Percentiles rank a stretch among this genome's conserved stretches.
phyloP scores from a whole-genome alignment of 768 basidiomycete genomes.

The Amanita exitialis region DNA sequence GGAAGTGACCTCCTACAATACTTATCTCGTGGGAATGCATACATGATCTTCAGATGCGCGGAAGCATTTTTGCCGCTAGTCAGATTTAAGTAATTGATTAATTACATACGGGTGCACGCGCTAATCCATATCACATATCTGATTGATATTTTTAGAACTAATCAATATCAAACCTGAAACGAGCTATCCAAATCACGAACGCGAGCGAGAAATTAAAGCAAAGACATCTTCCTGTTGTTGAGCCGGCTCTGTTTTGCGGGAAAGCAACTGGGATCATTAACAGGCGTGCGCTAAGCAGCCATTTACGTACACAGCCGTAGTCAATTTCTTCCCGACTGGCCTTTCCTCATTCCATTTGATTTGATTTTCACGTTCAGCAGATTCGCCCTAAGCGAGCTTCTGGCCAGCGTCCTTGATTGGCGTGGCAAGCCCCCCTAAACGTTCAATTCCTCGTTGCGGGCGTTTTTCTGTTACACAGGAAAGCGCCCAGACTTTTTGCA shows the following conservation, averaged over 20 bases:
- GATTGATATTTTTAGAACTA: too few relatives aligned
- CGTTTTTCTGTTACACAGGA: not conserved
- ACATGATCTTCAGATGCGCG: not conserved
- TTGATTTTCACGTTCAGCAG: not conserved
- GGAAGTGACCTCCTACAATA: constrained; percentile 1
- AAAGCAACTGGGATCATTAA: not conserved
- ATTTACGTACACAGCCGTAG: not conserved
- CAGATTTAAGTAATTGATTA: not conserved
- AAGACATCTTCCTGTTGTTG: too few relatives aligned
- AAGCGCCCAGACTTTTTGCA: too few relatives aligned
- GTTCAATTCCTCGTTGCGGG: not conserved
- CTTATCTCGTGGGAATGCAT: not conserved
- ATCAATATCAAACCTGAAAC: too few relatives aligned
- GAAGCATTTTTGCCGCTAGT: not conserved
- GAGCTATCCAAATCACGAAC: too few relatives aligned
- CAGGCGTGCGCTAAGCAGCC: not conserved
- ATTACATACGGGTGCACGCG: too few relatives aligned
- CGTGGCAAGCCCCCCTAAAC: not conserved
- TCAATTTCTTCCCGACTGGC: not conserved
- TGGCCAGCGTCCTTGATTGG: not conserved
- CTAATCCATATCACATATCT: too few relatives aligned
- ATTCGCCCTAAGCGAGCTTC: not conserved
- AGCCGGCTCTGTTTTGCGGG: too few relatives aligned
- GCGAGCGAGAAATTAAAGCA: too few relatives aligned
- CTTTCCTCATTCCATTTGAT: not conserved